Evolutionary conservation across 2,329 filamentous ascomycete species (phyloP).

Genomic region (Sphaerulina vaccinii): DNA sequence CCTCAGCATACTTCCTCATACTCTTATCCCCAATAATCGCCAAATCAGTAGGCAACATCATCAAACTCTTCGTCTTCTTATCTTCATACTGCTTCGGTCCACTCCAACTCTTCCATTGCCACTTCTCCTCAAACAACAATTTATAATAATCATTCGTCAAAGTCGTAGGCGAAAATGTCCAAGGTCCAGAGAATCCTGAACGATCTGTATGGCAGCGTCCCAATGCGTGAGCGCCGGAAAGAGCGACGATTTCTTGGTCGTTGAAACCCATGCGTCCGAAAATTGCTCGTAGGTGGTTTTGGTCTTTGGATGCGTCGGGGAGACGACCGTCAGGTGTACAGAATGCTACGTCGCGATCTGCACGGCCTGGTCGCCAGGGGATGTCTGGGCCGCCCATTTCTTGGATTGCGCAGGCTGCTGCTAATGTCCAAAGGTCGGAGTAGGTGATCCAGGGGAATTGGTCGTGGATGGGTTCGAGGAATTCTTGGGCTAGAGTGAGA

Average conservation of each 20-base stretch:
- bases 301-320: constrained; percentile 75
- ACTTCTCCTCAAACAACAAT: constrained; percentile 86
- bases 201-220: constrained; percentile 88
- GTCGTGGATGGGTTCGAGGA: constrained; percentile 85
- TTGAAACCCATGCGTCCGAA: constrained; percentile 98
- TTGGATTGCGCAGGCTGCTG: constrained; percentile 80
- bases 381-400: constrained; percentile 90
- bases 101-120: constrained; percentile 87
- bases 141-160: constrained; percentile 95
- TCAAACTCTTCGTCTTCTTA: constrained; percentile 78
- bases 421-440: constrained; percentile 95
- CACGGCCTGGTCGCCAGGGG: constrained; percentile 83
- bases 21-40: constrained; percentile 83
- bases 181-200: constrained; percentile 83
- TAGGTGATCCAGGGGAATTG: constrained; percentile 95
- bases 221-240: constrained; percentile 80
- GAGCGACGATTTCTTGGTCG: constrained; percentile 92
- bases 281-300: constrained; percentile 82
- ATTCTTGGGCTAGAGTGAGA: constrained; percentile 80
- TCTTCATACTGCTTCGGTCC: constrained; percentile 90
- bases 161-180: constrained; percentile 88
- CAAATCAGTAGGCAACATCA: constrained; percentile 97
- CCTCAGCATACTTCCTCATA: constrained; percentile 76
- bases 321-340: constrained; percentile 94
- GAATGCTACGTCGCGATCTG: constrained; percentile 73